Evolutionary conservation across 179 eudicot species (phyloP), one percentile per base, ranked within the genome.

Genomic region (Amaranthus tricolor): DNA sequence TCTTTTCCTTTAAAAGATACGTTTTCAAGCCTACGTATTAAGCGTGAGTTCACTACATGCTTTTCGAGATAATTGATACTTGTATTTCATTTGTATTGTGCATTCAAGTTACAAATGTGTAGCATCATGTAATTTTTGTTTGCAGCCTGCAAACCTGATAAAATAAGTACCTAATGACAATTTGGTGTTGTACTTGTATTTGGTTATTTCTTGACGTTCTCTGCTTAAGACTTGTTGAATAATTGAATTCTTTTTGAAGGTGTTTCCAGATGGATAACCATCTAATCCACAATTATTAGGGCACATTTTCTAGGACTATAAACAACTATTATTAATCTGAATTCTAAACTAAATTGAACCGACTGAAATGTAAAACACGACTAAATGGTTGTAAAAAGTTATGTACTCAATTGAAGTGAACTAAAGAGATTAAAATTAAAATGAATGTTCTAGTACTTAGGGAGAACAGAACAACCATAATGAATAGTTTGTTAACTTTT

Each of bases 11-110:
- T 49, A 53, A 68, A 60, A 64, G 60, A 55, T 9, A n/a, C 7
- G 9, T 63, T 63, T n/a, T 12, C 70, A 62, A 62, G 49, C 15
- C 45, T 63, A 58, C 62, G 45, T 61, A 70, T 12, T 63, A 77
- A 62, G n/a, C 65, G 75, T 77, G 48, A 62, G 52, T 24, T 4
- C 19, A 19, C 50, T 53, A 13, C 52, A 0, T 51, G 31, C 50
- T 54, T 50, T 1, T 6, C 24, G 6, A 21, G 3, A 21, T 11
- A 24, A 24, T 24, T 24, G 31, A 24, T 50, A 10, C 8, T 9
- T 54, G 58, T 54, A 17, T 19, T 50, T 8, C 14, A 13, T 20
- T 9, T 21, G 12, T 12, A 17, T 15, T 19, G 56, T 51, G 21
- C 24, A 13, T 64, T n/a, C 44, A 43, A 44, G 21, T 44, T n/a